Conservation (phyloP, 768 basidiomycete species). For the Lactarius evosmus region DNA sequence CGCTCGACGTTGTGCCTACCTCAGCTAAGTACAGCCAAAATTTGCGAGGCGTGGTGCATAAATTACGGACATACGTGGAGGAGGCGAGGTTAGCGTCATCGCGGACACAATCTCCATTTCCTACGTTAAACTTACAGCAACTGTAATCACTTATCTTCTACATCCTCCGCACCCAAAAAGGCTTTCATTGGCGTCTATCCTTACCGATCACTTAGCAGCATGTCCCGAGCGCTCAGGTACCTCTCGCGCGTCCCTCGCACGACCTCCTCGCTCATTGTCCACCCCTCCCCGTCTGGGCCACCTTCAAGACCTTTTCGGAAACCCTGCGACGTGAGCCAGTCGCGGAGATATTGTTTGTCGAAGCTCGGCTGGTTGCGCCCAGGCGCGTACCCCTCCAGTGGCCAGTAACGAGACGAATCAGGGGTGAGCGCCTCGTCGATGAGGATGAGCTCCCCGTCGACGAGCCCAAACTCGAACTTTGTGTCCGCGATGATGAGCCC, state of each 20-base stretch:
- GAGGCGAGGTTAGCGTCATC: constrained; percentile 38
- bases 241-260: constrained; percentile 72
- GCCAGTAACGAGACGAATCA: constrained; percentile 98
- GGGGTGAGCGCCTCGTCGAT: constrained; percentile 98
- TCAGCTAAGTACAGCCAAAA: constrained; percentile 90
- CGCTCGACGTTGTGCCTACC: constrained; percentile 70
- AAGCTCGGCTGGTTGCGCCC: constrained; percentile 85
- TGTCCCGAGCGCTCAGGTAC: constrained; percentile 73
- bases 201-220: constrained; percentile 37
- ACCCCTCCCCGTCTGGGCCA: constrained; percentile 70
- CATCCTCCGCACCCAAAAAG: neutral
- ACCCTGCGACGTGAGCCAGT: constrained; percentile 75
- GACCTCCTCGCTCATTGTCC: constrained; percentile 72
- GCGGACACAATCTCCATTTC: neutral
- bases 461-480: constrained; percentile 96
- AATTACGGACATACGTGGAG: constrained; percentile 65
- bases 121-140: neutral
- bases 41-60: constrained; percentile 59
- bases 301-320: constrained; percentile 78
- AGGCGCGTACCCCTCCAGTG: constrained; percentile 62
- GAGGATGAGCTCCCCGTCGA: constrained; percentile 65
- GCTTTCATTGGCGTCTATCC: neutral
- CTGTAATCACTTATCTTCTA: constrained; percentile 2
- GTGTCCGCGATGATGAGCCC: constrained; percentile 97
- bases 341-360: constrained; percentile 94